Evolutionary conservation across 306 rosid species (phyloP).

Genomic region (Quillaja saponaria): DNA sequence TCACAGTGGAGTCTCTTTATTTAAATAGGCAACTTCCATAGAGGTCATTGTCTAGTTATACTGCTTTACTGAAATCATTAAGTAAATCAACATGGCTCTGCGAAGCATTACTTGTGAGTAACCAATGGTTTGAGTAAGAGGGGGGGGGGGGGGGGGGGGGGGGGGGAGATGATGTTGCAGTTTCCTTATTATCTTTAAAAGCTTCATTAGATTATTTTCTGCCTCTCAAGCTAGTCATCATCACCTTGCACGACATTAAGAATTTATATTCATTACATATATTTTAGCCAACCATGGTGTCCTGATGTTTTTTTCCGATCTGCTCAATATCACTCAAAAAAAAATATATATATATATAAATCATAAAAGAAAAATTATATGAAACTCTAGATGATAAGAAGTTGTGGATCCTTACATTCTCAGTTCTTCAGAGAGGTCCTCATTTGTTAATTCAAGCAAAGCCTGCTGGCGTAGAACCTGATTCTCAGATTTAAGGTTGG

Average conservation of each 20-base stretch:
- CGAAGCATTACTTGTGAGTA: background rate
- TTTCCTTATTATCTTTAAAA: no score
- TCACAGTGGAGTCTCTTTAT: background rate
- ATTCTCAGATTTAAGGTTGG: conserved; percentile 83
- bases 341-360: background rate
- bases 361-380: conserved; percentile 5
- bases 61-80: conserved; percentile 1
- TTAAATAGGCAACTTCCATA: background rate
- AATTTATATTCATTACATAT: no score
- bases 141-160: no score
- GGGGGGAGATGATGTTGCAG: no score
- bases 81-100: background rate
- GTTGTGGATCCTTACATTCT: conserved; percentile 46
- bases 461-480: conserved; percentile 86
- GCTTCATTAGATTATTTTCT: no score
- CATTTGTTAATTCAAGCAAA: conserved; percentile 70
- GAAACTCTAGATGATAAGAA: background rate
- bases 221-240: no score
- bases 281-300: background rate
- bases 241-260: no score
- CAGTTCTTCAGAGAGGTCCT: conserved; percentile 70
- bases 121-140: no score
- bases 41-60: no score
- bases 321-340: conserved; percentile 6
- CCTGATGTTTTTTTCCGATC: background rate